Evolutionary conservation across 2,329 filamentous ascomycete genomes (phyloP).

Genomic region (Chalaropsis ovoidea): DNA sequence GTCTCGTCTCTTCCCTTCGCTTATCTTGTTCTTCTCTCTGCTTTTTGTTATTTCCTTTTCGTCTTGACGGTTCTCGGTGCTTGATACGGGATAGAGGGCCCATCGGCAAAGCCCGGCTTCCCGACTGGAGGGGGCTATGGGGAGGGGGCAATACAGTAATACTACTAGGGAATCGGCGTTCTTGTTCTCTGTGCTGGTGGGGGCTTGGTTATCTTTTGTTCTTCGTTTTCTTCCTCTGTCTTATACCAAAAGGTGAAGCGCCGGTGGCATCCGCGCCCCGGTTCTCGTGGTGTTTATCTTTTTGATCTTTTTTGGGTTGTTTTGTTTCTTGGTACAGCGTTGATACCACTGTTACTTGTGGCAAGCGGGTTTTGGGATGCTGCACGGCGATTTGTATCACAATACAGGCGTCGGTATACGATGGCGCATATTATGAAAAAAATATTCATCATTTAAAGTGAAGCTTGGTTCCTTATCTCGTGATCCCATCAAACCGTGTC

Average conservation of each 20-base stretch:
- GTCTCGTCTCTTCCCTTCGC: background rate
- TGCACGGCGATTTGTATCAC: background rate
- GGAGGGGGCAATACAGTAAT: constrained; percentile 10
- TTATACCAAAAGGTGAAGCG: constrained; percentile 13
- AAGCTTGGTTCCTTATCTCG: background rate
- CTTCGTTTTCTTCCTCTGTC: background rate
- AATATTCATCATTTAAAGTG: background rate
- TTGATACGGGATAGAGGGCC: background rate
- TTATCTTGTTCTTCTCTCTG: background rate
- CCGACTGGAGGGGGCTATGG: background rate
- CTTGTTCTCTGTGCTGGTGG: background rate
- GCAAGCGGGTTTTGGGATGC: background rate
- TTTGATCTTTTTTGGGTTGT: background rate
- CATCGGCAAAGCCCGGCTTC: background rate
- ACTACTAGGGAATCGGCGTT: constrained; percentile 2
- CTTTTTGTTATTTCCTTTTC: background rate
- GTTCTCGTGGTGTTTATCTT: background rate
- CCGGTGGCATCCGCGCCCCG: background rate
- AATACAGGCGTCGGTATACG: constrained; percentile 14
- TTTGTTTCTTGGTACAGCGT: background rate
- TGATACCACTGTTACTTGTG: background rate
- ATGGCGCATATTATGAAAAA: constrained; percentile 15
- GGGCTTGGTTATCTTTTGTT: background rate
- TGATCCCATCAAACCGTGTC: background rate
- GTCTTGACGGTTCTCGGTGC: background rate